Evolutionary conservation across 2,329 filamentous ascomycete species (phyloP), one percentile per base, ranked within the genome.

Genomic region (Colletotrichum cuscutae): DNA sequence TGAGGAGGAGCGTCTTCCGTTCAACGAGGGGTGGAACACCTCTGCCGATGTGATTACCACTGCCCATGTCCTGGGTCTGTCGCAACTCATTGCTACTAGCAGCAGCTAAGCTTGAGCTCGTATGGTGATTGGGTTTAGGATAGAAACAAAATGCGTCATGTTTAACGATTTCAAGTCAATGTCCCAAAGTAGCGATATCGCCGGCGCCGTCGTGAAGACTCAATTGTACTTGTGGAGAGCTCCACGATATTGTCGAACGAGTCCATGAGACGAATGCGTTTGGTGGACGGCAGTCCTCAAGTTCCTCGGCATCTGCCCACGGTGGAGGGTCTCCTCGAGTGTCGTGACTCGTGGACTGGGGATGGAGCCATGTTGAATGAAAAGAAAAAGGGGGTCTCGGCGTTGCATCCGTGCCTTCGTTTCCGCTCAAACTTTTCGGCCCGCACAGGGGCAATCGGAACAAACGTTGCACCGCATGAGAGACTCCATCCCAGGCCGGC

Each of bases 1-100:
- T 5, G 66, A 73, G 52, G 49, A 73, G 30, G 71, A 73, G 68
- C 68, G 71, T 12, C 57, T 73, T 52, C 71, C 71, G 7, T 73
- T 71, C 62, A 37, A 58, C 15, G 67, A 73, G 53, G 71, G 71
- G 1, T 73, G 70, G 66, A 54, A 13, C 7, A 72, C 60, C 4
- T 70, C 66, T 4, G 32, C 32, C 2, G 54, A 56, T 15, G 37
- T 28, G 1, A 72, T 72, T 11, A 72, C 66, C 13, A 65, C 60
- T 8, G 60, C 60, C 9, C n/a, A 72, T 60, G 70, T 72, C 32
- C 30, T 72, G n/a, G 60, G 53, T 12, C 54, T 72, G 46, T 70
- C 70, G 54, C 60, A 65, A 49, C 60, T 35, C 11, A 72, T 72
- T 32, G 70, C 60, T n/a, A 52, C 70, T 12, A 70, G 70, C 54